Evolutionary conservation across 257 asterid species (phyloP), one percentile per base, ranked within the genome.

Genomic region (Lycium ferocissimum): DNA sequence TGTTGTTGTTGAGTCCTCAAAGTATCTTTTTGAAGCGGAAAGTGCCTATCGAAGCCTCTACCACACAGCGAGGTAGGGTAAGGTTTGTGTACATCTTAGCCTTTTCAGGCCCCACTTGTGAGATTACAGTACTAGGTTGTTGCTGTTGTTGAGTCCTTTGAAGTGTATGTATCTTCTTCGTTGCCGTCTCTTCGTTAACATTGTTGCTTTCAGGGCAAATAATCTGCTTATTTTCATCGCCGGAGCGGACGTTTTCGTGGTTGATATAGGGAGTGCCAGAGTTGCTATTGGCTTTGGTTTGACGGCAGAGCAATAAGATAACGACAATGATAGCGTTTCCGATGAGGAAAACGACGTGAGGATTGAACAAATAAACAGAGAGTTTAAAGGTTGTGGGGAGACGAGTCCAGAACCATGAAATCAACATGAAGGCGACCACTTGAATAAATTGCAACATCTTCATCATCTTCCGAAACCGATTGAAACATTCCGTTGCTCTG

Each of bases 291-390:
- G 73, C 75, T 40, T 61, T 26, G n/a, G 22, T 26, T 15, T 62
- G 59, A 71, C 61, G 84, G 38, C 73, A 81, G 67, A 81, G 58
- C 38, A 81, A 33, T 20, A 81, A 4, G 17, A 81, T 9, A 17
- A 37, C 43, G 10, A 63, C 38, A 14, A 81, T 63, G 12, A 81
- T 81, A 11, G 76, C 59, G 73, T 81, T 81, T 8, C 75, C 84
- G 5, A 81, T 81, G 17, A 81, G 75, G 58, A 81, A 81, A 15
- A 63, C 59, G 40, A 58, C 84, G 38, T 61, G 75, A 7, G 84
- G 18, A 43, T 58, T 61, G 58, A 20, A 38, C 7, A 81, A 8
- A 65, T 62, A 13, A 43, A 61, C 75, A 15, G 75, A 81, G 22
- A 62, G 43, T 61, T 47, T 59, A 11, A 80, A 17, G 33, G 35